phyloP scores from a whole-genome alignment of 1,139 yeast genomes.

The Debaryomyces nepalensis region DNA sequence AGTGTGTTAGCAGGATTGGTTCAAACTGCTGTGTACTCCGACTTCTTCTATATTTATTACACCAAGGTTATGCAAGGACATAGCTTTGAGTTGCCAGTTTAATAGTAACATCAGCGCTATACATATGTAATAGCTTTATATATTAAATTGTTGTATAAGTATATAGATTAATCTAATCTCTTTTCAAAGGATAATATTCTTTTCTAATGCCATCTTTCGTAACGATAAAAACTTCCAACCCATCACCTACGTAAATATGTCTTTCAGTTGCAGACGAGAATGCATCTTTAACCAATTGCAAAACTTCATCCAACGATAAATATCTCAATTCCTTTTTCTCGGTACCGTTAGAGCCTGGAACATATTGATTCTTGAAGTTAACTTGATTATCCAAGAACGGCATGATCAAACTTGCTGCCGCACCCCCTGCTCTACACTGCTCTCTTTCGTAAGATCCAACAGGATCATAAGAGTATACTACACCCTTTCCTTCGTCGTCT shows the following conservation, averaged over 20 bases:
- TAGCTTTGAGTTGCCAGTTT: conserved; percentile 79
- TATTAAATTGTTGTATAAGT: conserved; percentile 7
- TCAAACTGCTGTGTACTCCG: conserved; percentile 88
- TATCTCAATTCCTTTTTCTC: conserved; percentile 64
- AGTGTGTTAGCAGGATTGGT: conserved; percentile 79
- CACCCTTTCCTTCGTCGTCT: conserved; percentile 93
- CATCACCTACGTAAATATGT: conserved; percentile 98
- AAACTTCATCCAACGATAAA: conserved; percentile 79
- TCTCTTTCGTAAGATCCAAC: conserved; percentile 98
- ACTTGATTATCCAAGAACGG: conserved; percentile 98
- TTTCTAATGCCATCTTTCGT: conserved; percentile 91
- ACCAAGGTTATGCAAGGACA: conserved; percentile 77
- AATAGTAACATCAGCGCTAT: conserved; percentile 15
- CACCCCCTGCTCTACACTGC: conserved; percentile 97
- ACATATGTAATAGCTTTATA: conserved; percentile 6
- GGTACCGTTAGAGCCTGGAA: conserved; percentile 74
- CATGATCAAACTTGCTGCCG: conserved; percentile 94
- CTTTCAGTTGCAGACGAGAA: conserved; percentile 96
- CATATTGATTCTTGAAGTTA: conserved; percentile 87
- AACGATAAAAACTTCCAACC: conserved; percentile 84
- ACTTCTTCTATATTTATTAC: conserved; percentile 92
- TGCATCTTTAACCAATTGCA: conserved; percentile 88
- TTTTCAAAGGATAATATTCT: conserved; percentile 84
- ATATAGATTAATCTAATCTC: conserved; percentile 74
- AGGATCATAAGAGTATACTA: conserved; percentile 95